A percentile compares a stretch with the other conserved stretches of the same genome.
These are phyloP conservation scores for Termitomyces heimii DNA, from an alignment of 768 basidiomycete species.

Conservation along the genomic window DNA sequence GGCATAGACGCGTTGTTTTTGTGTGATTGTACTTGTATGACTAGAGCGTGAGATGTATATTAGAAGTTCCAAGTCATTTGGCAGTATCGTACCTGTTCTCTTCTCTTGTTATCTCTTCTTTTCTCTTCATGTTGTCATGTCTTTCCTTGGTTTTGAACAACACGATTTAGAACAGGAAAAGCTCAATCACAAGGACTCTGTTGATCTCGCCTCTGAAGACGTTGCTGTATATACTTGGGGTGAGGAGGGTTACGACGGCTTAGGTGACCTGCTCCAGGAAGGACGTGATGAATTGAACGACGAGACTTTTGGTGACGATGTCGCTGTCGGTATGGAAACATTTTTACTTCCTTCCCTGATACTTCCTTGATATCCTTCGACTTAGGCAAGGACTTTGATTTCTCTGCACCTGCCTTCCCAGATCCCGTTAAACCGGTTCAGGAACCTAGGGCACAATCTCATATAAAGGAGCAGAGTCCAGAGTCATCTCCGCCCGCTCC, in stretches of 20 bases:
- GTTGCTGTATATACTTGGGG: conserved; percentile 92
- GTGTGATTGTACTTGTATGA: conserved; percentile 10
- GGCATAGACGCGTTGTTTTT: conserved; percentile 7
- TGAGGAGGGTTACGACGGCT: conserved; percentile 83
- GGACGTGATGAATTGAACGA: conserved; percentile 92
- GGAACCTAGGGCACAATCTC: conserved; percentile 1
- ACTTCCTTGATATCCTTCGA: conserved; percentile 2
- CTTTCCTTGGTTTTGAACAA: conserved; percentile 77
- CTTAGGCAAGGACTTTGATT: conserved; percentile 90
- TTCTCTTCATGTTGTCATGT: conserved; percentile 46
- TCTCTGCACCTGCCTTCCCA: conserved; percentile 42
- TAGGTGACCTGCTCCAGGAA: conserved; percentile 84
- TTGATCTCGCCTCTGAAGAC: conserved; percentile 61
- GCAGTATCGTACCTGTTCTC: neutral
- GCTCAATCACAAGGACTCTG: conserved; percentile 44
- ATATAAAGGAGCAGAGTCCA: conserved; percentile 15
- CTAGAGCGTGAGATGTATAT: conserved; percentile 10
- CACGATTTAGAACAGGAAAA: conserved; percentile 60
- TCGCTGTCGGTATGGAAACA: conserved; percentile 60
- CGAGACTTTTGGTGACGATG: conserved; percentile 85
- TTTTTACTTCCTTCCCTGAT: conserved; percentile 3
- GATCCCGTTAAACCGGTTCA: conserved; percentile 19
- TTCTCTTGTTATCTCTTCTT: conserved; percentile 5
- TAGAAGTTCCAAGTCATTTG: neutral
- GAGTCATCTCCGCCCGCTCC: conserved; percentile 11